These are phyloP conservation scores for Yamadazyma ubonensis DNA, from an alignment of 805 yeast species.

Conservation along the genomic window DNA sequence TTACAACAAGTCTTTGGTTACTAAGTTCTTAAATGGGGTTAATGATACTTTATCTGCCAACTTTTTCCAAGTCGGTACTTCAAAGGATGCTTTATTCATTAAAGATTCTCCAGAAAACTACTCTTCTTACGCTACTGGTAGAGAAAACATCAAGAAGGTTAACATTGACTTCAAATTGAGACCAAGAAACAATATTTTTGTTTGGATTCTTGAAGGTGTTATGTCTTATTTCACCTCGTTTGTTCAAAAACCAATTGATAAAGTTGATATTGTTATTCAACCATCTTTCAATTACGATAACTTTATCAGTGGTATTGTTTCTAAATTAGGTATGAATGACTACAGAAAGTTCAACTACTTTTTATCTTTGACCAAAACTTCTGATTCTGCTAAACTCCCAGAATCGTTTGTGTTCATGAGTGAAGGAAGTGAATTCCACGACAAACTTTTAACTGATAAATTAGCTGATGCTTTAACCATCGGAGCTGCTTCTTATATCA, in stretches of 20 bases:
- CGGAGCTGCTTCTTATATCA: slow-evolving; percentile 44
- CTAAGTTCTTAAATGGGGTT: slow-evolving; percentile 49
- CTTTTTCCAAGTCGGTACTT: slow-evolving; percentile 76
- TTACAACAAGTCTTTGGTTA: slow-evolving; percentile 57
- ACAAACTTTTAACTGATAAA: slow-evolving; percentile 53
- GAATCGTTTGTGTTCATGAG: slow-evolving; percentile 80
- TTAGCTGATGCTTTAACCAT: slow-evolving; percentile 41
- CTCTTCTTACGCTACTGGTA: slow-evolving; percentile 83
- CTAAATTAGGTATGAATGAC: slow-evolving; percentile 78
- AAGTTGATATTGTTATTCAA: slow-evolving; percentile 59
- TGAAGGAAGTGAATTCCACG: slow-evolving; percentile 82
- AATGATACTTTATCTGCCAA: slow-evolving; percentile 57
- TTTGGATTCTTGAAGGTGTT: slow-evolving; percentile 62
- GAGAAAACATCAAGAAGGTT: slow-evolving; percentile 69
- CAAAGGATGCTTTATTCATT: slow-evolving; percentile 44
- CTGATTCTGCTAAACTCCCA: slow-evolving; percentile 72
- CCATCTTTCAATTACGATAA: slow-evolving; percentile 59
- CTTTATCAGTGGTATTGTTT: slow-evolving; percentile 80
- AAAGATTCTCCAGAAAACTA: slow-evolving; percentile 64
- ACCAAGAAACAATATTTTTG: slow-evolving; percentile 77
- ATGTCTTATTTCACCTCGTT: slow-evolving; percentile 57
- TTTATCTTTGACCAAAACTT: slow-evolving; percentile 79
- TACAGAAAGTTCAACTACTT: slow-evolving; percentile 75
- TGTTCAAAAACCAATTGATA: slow-evolving; percentile 55
- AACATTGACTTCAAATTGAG: slow-evolving; percentile 60